These are phyloP conservation scores for Serendipita sp. DNA, from an alignment of 1,284 basidiomycete species.

Conservation along the genomic window DNA sequence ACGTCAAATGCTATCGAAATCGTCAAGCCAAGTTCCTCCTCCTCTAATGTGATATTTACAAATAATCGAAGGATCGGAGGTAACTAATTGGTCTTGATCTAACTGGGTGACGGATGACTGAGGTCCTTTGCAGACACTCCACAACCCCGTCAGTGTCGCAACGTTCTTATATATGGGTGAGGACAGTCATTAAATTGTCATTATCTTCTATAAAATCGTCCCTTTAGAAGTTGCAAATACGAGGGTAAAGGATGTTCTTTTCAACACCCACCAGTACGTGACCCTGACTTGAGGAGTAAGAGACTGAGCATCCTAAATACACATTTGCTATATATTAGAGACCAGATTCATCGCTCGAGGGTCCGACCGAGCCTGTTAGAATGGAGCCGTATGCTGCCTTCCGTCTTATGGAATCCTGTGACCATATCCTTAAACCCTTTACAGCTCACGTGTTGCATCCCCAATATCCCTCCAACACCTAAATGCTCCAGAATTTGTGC, in stretches of 20 bases:
- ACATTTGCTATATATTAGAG: slow-evolving; percentile 5
- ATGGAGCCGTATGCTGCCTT: slow-evolving; percentile 5
- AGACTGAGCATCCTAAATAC: not conserved
- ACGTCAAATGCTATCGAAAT: not conserved
- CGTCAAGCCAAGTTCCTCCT: not conserved
- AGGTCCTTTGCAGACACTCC: not conserved
- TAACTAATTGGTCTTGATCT: not conserved
- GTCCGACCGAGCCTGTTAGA: slow-evolving; percentile 1
- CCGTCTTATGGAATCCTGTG: not conserved
- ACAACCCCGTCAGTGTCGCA: slow-evolving; percentile 63
- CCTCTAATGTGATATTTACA: not conserved
- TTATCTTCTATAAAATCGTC: not conserved
- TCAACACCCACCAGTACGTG: slow-evolving; percentile 59
- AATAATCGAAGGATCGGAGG: not conserved
- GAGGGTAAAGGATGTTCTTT: slow-evolving; percentile 77
- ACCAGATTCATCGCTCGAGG: slow-evolving; percentile 13
- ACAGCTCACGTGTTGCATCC: slow-evolving; percentile 15
- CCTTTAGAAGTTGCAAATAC: slow-evolving; percentile 59
- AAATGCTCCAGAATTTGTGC: slow-evolving; percentile 77
- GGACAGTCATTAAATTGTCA: slow-evolving; percentile 14
- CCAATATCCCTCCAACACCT: slow-evolving; percentile 35
- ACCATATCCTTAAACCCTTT: no score
- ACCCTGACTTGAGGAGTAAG: slow-evolving; percentile 5
- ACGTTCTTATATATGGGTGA: slow-evolving; percentile 78
- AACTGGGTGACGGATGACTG: not conserved